Evolutionary conservation across 305 asterid genomes (phyloP).

Genomic region (Ruellia speciosa): DNA sequence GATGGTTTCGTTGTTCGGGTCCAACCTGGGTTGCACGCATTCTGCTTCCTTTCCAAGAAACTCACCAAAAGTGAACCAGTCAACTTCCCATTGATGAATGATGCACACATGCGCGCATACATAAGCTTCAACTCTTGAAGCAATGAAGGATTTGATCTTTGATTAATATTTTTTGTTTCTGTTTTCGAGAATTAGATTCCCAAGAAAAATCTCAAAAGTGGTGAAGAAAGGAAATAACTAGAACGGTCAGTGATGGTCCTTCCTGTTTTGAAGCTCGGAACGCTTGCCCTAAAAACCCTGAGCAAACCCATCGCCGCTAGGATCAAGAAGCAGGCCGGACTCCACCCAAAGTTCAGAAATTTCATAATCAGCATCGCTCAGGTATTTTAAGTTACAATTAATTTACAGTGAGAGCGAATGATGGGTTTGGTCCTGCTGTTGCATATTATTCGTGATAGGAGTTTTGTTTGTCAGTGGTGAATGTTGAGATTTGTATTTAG

Average conservation of each 20-base stretch:
- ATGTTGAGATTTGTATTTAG: not conserved
- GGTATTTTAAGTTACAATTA: slow-evolving; percentile 32
- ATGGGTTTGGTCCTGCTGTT: not conserved
- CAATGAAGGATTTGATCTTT: not conserved
- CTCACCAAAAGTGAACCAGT: not conserved
- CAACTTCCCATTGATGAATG: not conserved
- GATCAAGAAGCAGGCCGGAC: slow-evolving; percentile 65
- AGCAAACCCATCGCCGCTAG: slow-evolving; percentile 82
- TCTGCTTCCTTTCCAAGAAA: not conserved
- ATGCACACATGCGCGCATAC: not conserved
- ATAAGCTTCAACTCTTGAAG: not conserved
- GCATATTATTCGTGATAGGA: not conserved
- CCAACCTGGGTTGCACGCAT: no score
- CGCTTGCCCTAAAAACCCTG: slow-evolving; percentile 75
- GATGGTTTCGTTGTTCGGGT: no score
- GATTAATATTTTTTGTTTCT: not conserved
- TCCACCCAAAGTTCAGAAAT: slow-evolving; percentile 72
- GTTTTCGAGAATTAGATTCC: slow-evolving; percentile 1
- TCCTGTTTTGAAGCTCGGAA: slow-evolving; percentile 80
- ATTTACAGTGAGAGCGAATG: not conserved
- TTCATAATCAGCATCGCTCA: slow-evolving; percentile 68
- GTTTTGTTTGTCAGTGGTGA: not conserved
- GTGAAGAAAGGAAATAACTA: not conserved
- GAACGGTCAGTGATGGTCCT: slow-evolving; percentile 38
- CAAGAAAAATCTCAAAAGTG: not conserved